Base-by-base conservation (phyloP, 2,329 filamentous ascomycete species). In the Penicillium expansum region DNA sequence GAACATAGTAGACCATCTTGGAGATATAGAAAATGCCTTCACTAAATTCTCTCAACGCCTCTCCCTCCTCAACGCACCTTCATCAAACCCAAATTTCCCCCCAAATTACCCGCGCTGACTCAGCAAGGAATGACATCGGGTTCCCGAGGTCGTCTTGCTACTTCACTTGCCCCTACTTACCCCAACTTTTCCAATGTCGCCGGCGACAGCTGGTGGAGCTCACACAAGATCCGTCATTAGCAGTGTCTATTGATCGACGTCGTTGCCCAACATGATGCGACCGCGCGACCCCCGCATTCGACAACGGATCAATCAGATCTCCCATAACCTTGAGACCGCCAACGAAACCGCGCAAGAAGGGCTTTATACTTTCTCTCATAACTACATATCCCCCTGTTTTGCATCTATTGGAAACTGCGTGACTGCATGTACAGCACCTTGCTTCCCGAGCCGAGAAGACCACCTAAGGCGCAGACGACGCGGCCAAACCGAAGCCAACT, bases 281-380 rank as follows among this genome's bases (percentile, higher is more conserved):
- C 80, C 82, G 69, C 80, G 76, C 70, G 92, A 97, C 76, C 92
- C 92, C 59, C 90, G 92, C 69, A 86, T 96, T 74, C 91, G 92
- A 64, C 92, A 96, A 75, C 91, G 90, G 67, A 91, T 96, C 84
- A 95, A 97, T 73, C 91, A 94, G 71, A 88, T 97, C 72, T 88
- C 90, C 7, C 89, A 94, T 66, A 96, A 93, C 69, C 86, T 95
- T 75, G 93, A 97, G 76, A 84, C 89, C 32, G 91, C 91, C 45
- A 96, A 95, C 59, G 91, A 96, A 73, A 88, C 90, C 55, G 92
- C 93, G n/a, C 92, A 94, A 59, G 91, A 90, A 47, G 88, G 89
- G 55, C 89, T 97, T 69, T 97, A 92, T 83, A 86, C 87, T 59
- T 94, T 97, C 70, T 87, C 90, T 55, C 91, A 96, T 71, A 81